Evolutionary conservation across 352 stramenopile genomes (phyloP).

Genomic region (Phytophthora aleatoria): DNA sequence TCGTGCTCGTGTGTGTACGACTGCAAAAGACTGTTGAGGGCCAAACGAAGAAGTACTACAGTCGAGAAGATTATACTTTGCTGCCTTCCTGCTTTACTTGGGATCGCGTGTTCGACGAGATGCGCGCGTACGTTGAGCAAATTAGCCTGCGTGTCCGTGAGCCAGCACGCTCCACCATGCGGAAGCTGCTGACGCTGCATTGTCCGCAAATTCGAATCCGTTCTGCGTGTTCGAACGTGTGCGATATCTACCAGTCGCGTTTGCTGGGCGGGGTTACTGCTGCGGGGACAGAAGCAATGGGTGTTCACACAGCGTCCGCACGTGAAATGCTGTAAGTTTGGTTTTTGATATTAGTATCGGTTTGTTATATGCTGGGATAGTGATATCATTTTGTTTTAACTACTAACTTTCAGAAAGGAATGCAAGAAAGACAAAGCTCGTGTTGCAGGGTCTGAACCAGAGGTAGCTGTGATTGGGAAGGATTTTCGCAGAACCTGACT

Average conservation of each 20-base stretch:
- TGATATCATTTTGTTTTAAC: too few relatives aligned
- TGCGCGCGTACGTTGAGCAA: slow-evolving; percentile 8
- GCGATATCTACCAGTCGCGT: slow-evolving; percentile 8
- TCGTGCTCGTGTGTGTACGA: slow-evolving; percentile 8
- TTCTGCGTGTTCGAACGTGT: slow-evolving; percentile 13
- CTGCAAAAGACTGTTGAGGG: slow-evolving; percentile 5
- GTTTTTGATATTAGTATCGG: slow-evolving; percentile 12
- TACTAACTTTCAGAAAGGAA: too few relatives aligned
- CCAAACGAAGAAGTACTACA: slow-evolving; percentile 13
- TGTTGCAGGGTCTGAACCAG: too few relatives aligned
- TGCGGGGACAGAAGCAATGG: slow-evolving; percentile 13
- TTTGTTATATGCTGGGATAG: slow-evolving; percentile 2
- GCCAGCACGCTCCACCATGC: neutral
- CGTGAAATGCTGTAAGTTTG: slow-evolving; percentile 12
- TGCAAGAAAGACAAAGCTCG: too few relatives aligned
- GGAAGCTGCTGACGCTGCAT: slow-evolving; percentile 9
- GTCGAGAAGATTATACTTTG: neutral
- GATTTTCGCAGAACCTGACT: too few relatives aligned
- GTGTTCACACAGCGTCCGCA: slow-evolving; percentile 6
- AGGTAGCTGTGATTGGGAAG: too few relatives aligned
- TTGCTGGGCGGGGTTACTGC: slow-evolving; percentile 2
- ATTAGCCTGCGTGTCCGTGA: neutral
- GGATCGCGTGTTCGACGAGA: slow-evolving; percentile 16
- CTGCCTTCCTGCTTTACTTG: slow-evolving; percentile 19
- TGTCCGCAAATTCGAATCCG: slow-evolving; percentile 14